These are phyloP conservation scores for Pleochaeta shiraiana DNA, from an alignment of 2,329 filamentous ascomycete genomes.

Conservation along the genomic window DNA sequence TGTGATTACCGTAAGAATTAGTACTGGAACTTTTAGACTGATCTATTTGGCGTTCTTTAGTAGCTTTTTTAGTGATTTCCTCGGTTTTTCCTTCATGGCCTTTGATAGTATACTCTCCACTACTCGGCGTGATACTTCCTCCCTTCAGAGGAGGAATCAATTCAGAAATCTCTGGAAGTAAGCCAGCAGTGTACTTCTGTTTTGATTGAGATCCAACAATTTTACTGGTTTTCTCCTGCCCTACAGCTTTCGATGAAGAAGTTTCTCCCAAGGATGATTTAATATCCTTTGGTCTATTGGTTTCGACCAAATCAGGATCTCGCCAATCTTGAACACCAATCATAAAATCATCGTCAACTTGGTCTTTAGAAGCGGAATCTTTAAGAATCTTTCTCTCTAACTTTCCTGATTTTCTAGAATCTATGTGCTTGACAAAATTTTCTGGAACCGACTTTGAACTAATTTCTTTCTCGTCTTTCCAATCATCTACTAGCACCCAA, in stretches of 20 bases:
- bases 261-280: conserved; percentile 15
- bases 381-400: conserved; percentile 19
- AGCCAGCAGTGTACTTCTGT: conserved; percentile 13
- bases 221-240: conserved; percentile 7
- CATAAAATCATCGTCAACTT: conserved; percentile 45
- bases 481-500: conserved; percentile 49
- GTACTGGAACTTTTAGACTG: conserved; percentile 19
- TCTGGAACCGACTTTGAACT: conserved; percentile 19
- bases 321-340: conserved; percentile 80
- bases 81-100: conserved; percentile 13
- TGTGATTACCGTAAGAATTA: conserved; percentile 12
- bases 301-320: conserved; percentile 47
- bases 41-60: conserved; percentile 3
- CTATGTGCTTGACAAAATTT: conserved; percentile 7
- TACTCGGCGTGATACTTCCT: conserved; percentile 48
- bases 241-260: conserved; percentile 10
- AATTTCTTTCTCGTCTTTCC: conserved; percentile 31
- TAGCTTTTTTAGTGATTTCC: conserved; percentile 11
- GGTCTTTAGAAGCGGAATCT: too few species aligned
- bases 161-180: conserved; percentile 16
- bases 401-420: conserved; percentile 22
- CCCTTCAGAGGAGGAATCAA: conserved; percentile 26
- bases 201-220: background rate
- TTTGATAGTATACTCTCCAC: conserved; percentile 38
- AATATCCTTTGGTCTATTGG: conserved; percentile 12